These are phyloP conservation scores for Nitzschia sp. DNA, from an alignment of 108 stramenopile species.

Conservation along the genomic window DNA sequence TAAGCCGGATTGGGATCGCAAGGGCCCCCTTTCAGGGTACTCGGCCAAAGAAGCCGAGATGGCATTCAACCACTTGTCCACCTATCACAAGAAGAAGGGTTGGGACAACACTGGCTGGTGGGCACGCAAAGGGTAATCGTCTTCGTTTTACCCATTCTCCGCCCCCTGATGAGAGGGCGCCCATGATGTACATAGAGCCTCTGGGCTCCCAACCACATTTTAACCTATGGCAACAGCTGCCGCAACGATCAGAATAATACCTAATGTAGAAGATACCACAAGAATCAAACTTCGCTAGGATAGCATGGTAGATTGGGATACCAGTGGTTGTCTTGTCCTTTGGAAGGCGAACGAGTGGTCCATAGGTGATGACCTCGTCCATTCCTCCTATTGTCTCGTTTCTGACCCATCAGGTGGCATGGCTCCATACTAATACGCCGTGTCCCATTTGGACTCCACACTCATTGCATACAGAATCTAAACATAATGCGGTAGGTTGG, in stretches of 20 bases:
- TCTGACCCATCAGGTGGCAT: too few species aligned
- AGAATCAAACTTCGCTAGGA: too few species aligned
- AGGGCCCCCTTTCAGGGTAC: slow-evolving; percentile 46
- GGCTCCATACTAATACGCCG: too few species aligned
- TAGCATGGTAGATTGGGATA: too few species aligned
- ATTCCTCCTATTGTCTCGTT: too few species aligned
- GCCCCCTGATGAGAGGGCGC: neutral
- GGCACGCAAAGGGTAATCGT: slow-evolving; percentile 66
- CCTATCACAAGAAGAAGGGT: slow-evolving; percentile 86
- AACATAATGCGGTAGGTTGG: too few species aligned
- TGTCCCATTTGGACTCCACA: too few species aligned
- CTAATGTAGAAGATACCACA: too few species aligned
- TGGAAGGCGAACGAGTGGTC: too few species aligned
- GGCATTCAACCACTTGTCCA: slow-evolving; percentile 79
- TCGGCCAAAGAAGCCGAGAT: slow-evolving; percentile 63
- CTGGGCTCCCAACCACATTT: neutral
- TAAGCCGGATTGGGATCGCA: slow-evolving; percentile 9
- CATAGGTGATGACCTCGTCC: too few species aligned
- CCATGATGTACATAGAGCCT: neutral
- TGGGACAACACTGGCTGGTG: slow-evolving; percentile 88
- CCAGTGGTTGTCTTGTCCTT: too few species aligned
- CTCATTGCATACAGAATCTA: too few species aligned
- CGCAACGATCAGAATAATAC: neutral
- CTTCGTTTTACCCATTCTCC: neutral
- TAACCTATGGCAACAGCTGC: neutral